Percentiles rank a stretch among this genome's conserved stretches.
phyloP scores from a whole-genome alignment of 495 filamentous ascomycete species.

The Hypoxylon crocopeplum region DNA sequence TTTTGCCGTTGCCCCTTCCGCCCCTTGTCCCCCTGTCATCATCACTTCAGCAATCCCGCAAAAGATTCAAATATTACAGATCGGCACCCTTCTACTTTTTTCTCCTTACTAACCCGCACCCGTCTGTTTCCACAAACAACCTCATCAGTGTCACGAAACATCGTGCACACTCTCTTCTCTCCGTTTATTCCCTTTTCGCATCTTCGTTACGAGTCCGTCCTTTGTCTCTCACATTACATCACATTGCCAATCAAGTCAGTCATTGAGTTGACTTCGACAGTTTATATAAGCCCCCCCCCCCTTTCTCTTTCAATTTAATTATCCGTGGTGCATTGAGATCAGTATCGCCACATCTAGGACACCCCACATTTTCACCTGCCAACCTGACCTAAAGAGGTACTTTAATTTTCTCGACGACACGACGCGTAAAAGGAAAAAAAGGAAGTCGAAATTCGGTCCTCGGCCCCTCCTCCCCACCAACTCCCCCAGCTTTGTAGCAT shows the following conservation, averaged over 20 bases:
- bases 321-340: constrained; percentile 7
- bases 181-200: constrained; percentile 5
- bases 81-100: constrained; percentile 13
- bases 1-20: constrained; percentile 16
- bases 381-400: too few species aligned
- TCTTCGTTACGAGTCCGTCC: not conserved
- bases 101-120: constrained; percentile 19
- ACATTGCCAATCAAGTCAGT: not conserved
- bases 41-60: constrained; percentile 19
- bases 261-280: not conserved
- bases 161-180: constrained; percentile 16
- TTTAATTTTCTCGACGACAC: too few species aligned
- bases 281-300: constrained; percentile 12
- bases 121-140: constrained; percentile 1
- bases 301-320: too few species aligned
- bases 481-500: too few species aligned
- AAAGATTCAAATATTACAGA: constrained; percentile 26
- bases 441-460: too few species aligned
- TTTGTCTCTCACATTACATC: not conserved
- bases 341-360: constrained; percentile 8
- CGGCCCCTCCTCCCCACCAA: too few species aligned
- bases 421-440: too few species aligned
- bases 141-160: constrained; percentile 14
- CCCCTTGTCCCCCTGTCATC: constrained; percentile 23
- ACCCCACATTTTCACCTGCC: constrained; percentile 18